phyloP scores from a whole-genome alignment of 2,329 filamentous ascomycete species.

The Rhynchosporium graminicola region DNA sequence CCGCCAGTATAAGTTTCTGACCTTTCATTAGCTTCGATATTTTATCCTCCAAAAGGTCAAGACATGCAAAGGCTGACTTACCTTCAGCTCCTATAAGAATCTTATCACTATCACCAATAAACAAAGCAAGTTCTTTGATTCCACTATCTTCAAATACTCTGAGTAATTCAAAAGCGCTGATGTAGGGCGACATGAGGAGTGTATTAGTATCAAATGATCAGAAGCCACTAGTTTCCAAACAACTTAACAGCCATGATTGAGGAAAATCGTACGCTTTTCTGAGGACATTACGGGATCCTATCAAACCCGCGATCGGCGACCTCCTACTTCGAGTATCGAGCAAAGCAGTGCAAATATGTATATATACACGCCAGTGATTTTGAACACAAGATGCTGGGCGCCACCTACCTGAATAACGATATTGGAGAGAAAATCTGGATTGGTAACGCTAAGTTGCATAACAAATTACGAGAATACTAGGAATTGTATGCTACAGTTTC shows the following conservation, averaged over 20 bases:
- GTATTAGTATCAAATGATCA: slow-evolving; percentile 7
- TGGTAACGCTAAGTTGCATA: not conserved
- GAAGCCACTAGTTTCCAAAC: slow-evolving; percentile 6
- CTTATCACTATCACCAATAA: slow-evolving; percentile 7
- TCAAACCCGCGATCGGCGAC: not conserved
- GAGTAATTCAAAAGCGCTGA: not conserved
- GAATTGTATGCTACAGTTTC: not conserved
- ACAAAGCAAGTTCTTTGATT: slow-evolving; percentile 13
- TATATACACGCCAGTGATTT: not conserved
- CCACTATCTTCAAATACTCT: not conserved
- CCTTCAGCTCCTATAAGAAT: not conserved
- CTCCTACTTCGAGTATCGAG: not conserved
- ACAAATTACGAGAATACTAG: slow-evolving; percentile 15
- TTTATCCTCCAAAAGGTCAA: not conserved
- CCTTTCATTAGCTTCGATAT: not conserved
- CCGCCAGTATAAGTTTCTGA: not conserved
- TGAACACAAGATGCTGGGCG: not conserved
- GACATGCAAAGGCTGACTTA: not conserved
- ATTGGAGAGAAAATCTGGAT: slow-evolving; percentile 6
- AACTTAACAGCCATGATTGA: slow-evolving; percentile 12
- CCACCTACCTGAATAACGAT: slow-evolving; percentile 8
- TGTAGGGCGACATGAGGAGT: slow-evolving; percentile 1
- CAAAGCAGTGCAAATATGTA: not conserved
- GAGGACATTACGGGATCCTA: slow-evolving; percentile 1
- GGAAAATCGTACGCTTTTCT: not conserved